These are phyloP conservation scores for Blepharisma stoltei DNA, from an alignment of 73 alveolate genomes.

Conservation along the genomic window DNA sequence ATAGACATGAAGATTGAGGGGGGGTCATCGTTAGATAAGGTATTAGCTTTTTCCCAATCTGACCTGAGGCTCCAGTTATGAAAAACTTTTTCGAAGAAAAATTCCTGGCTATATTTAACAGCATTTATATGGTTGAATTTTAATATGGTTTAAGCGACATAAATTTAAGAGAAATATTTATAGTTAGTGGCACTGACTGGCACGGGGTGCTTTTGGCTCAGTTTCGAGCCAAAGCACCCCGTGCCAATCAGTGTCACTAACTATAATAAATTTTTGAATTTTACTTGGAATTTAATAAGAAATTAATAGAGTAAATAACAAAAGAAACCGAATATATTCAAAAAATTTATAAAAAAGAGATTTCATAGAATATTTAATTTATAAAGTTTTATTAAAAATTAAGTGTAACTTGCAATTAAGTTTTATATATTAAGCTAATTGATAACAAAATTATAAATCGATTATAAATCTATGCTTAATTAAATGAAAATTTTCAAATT, in stretches of 20 bases:
- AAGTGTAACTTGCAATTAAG: no score
- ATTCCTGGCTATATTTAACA: not conserved
- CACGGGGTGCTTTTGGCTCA: not conserved
- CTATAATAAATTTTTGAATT: not conserved
- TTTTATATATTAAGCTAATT: no score
- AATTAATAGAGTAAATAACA: no score
- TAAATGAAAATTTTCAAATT: no score
- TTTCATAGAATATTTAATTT: no score
- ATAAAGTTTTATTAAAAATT: no score
- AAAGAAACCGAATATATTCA: no score
- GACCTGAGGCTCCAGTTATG: constrained; percentile 10
- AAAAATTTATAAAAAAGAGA: no score
- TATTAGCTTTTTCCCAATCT: constrained; percentile 1
- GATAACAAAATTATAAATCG: no score
- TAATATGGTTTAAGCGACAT: not conserved
- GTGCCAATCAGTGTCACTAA: not conserved
- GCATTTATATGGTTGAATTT: not conserved
- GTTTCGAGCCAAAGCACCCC: not conserved
- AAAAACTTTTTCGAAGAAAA: not conserved
- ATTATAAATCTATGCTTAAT: no score
- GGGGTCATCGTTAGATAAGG: no score
- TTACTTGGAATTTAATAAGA: not conserved
- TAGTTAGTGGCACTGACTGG: not conserved
- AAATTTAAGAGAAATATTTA: not conserved
- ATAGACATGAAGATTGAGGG: no score